phyloP scores from a whole-genome alignment of 2,329 filamentous ascomycete species.

The Botrytis hyacinthi region DNA sequence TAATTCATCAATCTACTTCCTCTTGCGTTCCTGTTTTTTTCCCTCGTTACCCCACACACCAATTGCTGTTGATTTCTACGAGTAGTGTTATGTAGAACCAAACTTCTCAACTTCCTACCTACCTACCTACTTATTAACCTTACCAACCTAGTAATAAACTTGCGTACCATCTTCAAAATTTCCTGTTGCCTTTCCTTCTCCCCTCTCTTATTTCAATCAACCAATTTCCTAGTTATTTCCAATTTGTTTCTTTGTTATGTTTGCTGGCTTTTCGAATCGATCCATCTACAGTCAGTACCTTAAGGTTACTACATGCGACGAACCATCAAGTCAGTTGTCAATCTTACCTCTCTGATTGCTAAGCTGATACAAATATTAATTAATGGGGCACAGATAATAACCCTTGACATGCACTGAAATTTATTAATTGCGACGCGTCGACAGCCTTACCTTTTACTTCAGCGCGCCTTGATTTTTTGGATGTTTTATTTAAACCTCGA shows the following conservation, averaged over 20 bases:
- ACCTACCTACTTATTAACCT: background rate
- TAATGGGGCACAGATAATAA: conserved; percentile 3
- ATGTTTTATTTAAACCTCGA: background rate
- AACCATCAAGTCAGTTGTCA: background rate
- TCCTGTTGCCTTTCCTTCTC: background rate
- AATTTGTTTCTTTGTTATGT: background rate
- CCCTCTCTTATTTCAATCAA: background rate
- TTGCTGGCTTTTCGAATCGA: background rate
- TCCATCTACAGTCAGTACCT: background rate
- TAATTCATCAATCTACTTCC: background rate
- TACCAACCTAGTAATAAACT: background rate
- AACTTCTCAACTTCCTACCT: background rate
- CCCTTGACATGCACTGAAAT: conserved; percentile 11
- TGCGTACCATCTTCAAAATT: background rate
- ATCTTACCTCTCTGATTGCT: background rate
- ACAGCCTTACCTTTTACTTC: conserved; percentile 22
- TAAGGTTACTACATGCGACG: background rate
- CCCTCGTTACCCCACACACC: background rate
- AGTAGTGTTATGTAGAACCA: background rate
- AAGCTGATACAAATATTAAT: background rate
- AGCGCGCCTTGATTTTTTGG: conserved; percentile 22
- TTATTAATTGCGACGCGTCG: conserved; percentile 32
- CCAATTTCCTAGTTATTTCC: background rate
- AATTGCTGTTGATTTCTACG: background rate
- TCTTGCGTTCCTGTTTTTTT: background rate